Evolutionary conservation across 2,329 filamentous ascomycete genomes (phyloP).

Genomic region (Talaromyces atroroseus): DNA sequence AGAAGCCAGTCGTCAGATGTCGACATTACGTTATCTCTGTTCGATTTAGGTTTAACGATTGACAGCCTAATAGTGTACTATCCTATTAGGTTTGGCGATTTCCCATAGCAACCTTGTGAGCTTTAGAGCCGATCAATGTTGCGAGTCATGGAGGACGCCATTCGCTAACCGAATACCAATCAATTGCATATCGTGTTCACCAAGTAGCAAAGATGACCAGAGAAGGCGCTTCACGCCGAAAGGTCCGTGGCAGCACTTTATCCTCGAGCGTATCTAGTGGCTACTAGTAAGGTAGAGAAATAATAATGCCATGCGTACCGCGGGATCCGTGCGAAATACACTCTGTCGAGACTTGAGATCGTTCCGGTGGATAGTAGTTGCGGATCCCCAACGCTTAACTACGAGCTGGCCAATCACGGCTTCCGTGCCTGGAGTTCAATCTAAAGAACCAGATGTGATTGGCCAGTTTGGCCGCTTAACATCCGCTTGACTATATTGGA

Average conservation of each 20-base stretch:
- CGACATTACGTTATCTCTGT: neutral
- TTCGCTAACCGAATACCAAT: neutral
- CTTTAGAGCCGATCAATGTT: neutral
- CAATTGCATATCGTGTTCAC: neutral
- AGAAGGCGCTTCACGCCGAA: neutral
- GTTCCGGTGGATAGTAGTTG: neutral
- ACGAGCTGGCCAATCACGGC: neutral
- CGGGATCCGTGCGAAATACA: too few relatives aligned
- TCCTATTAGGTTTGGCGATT: neutral
- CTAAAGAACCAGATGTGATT: neutral
- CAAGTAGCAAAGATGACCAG: neutral
- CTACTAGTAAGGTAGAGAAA: neutral
- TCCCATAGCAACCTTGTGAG: neutral
- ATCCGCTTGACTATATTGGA: neutral
- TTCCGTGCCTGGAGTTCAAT: neutral
- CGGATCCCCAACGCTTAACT: neutral
- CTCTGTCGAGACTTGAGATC: neutral
- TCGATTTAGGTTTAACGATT: neutral
- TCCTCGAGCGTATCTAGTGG: neutral
- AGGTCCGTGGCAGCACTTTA: too few relatives aligned
- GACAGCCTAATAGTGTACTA: neutral
- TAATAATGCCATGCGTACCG: neutral
- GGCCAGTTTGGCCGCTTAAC: neutral
- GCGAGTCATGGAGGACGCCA: neutral
- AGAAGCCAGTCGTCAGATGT: neutral